phyloP scores from a whole-genome alignment of 2,329 filamentous ascomycete species.

The Byssothecium circinans region DNA sequence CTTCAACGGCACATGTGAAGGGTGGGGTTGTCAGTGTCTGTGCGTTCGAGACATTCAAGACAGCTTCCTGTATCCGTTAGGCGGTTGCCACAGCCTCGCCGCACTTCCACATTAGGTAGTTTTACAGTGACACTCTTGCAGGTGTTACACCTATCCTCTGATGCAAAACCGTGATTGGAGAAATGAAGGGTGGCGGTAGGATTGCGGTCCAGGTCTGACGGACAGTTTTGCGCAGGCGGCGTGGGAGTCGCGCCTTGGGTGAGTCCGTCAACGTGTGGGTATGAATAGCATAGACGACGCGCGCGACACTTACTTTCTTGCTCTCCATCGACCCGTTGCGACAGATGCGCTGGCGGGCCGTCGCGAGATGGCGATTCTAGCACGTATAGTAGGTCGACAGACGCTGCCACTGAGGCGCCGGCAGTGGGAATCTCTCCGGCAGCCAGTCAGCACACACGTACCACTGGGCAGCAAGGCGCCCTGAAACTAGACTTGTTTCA shows the following conservation, averaged over 20 bases:
- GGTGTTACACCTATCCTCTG: background rate
- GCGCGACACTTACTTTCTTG: background rate
- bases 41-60: background rate
- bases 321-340: constrained; percentile 9
- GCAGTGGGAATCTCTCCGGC: constrained; percentile 16
- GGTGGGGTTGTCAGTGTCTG: background rate
- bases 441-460: constrained; percentile 28
- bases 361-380: constrained; percentile 23
- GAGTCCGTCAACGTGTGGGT: background rate
- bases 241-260: no score
- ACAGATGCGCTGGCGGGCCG: constrained; percentile 27
- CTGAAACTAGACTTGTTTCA: constrained; percentile 29
- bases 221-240: constrained; percentile 7
- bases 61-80: constrained; percentile 15
- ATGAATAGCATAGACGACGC: constrained; percentile 1
- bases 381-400: constrained; percentile 21
- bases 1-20: no score
- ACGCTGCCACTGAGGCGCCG: constrained; percentile 30
- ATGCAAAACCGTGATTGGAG: no score
- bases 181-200: constrained; percentile 15
- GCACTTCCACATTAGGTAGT: background rate
- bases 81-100: background rate
- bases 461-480: constrained; percentile 4
- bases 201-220: constrained; percentile 5
- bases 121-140: constrained; percentile 1